Percentiles rank a stretch among this genome's conserved stretches.
Conservation (phyloP, 116 monocot species). For the Posidonia oceanica region DNA sequence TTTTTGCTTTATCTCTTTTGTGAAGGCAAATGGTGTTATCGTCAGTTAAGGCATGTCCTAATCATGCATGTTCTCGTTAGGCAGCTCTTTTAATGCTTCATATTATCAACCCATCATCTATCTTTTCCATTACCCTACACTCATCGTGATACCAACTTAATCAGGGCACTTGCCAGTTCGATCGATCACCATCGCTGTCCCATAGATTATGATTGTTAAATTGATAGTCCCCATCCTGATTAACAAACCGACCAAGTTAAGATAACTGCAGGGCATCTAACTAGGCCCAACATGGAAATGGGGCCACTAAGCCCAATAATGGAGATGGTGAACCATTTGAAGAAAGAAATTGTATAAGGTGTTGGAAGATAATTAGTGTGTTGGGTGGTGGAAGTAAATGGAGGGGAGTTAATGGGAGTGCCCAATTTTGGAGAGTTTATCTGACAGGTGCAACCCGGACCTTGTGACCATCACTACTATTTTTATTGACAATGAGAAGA, state of each 20-base stretch:
- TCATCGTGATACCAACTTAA: too few species aligned
- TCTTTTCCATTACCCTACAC: too few species aligned
- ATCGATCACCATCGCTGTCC: too few species aligned
- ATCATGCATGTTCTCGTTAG: background rate
- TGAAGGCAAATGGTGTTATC: background rate
- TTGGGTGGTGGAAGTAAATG: constrained; percentile 3
- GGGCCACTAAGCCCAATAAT: background rate
- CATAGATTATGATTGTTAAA: too few species aligned
- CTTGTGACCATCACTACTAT: background rate
- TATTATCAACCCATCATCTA: background rate
- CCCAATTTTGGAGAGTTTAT: background rate
- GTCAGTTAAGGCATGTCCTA: background rate
- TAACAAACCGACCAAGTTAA: too few species aligned
- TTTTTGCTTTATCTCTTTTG: background rate
- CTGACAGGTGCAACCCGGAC: background rate
- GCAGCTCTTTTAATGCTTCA: background rate
- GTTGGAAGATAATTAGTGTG: background rate
- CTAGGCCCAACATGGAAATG: background rate
- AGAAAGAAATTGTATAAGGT: background rate
- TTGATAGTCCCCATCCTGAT: too few species aligned
- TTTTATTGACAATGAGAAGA: background rate
- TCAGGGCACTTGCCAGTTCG: too few species aligned
- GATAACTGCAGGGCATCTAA: background rate
- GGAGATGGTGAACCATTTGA: too few species aligned
- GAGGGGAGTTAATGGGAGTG: background rate